A percentile compares a stretch with the other conserved stretches of the same genome.
Evolutionary conservation across 2,329 filamentous ascomycete species (phyloP).

Genomic region (Aspergillus floridensis): DNA sequence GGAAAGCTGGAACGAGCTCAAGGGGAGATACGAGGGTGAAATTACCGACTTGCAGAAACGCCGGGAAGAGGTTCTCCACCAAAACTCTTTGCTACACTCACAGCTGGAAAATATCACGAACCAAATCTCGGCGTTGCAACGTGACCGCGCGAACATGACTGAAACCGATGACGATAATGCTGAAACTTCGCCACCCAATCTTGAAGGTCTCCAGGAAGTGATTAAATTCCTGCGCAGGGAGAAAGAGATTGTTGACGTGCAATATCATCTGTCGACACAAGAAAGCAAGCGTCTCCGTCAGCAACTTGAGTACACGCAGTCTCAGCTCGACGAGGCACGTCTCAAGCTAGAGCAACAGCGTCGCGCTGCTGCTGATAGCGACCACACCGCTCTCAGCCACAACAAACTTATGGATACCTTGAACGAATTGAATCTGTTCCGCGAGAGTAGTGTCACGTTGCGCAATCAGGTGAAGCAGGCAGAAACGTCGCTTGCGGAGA

Average conservation of each 20-base stretch:
- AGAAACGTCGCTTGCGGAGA: conserved; percentile 72
- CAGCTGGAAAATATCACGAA: conserved; percentile 80
- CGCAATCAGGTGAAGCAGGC: conserved; percentile 81
- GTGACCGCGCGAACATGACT: conserved; percentile 61
- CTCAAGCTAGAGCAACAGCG: conserved; percentile 90
- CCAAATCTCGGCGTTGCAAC: conserved; percentile 77
- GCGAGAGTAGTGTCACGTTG: conserved; percentile 88
- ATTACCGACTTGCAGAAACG: conserved; percentile 73
- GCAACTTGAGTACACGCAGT: conserved; percentile 81
- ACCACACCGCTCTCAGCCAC: conserved; percentile 72
- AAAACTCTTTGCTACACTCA: conserved; percentile 86
- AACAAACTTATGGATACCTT: conserved; percentile 92
- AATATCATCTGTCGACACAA: conserved; percentile 83
- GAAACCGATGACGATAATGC: conserved; percentile 52
- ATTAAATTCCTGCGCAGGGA: conserved; percentile 89
- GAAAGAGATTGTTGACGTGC: conserved; percentile 97
- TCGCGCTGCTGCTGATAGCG: conserved; percentile 68
- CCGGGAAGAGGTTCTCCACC: conserved; percentile 78
- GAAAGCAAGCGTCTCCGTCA: conserved; percentile 87
- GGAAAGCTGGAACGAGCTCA: conserved; percentile 81
- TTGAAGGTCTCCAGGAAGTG: conserved; percentile 81
- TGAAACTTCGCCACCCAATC: conserved; percentile 53
- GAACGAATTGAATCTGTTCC: conserved; percentile 91
- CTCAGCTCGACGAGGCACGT: conserved; percentile 82
- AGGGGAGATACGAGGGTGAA: conserved; percentile 78